phyloP scores from a whole-genome alignment of 2,329 filamentous ascomycete genomes.

The Hymenoscyphus infarciens region DNA sequence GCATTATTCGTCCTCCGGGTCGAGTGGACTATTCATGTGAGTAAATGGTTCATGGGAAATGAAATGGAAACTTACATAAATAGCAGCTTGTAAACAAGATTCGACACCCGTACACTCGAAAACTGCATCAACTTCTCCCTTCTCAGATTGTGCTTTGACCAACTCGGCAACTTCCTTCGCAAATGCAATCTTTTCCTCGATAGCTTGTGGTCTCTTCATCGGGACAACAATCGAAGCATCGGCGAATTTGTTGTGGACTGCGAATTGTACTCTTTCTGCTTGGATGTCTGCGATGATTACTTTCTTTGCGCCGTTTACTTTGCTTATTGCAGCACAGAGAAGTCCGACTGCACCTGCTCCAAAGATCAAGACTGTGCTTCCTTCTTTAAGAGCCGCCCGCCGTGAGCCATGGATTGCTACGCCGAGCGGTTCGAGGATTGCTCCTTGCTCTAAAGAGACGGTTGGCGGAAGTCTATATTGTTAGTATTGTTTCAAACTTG shows the following conservation, averaged over 20 bases:
- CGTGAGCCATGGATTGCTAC: slow-evolving; percentile 88
- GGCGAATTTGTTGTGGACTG: slow-evolving; percentile 40
- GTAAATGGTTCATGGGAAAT: not conserved
- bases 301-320: slow-evolving; percentile 78
- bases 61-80: slow-evolving; percentile 47
- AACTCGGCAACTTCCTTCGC: slow-evolving; percentile 37
- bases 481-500: slow-evolving; percentile 9
- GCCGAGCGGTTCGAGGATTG: slow-evolving; percentile 83
- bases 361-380: slow-evolving; percentile 82
- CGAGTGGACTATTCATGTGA: slow-evolving; percentile 47
- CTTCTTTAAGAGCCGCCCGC: slow-evolving; percentile 71
- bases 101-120: slow-evolving; percentile 60
- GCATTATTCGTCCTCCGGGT: slow-evolving; percentile 66
- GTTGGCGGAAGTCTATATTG: slow-evolving; percentile 46
- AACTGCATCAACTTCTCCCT: slow-evolving; percentile 60
- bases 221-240: slow-evolving; percentile 33
- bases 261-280: slow-evolving; percentile 79
- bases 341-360: slow-evolving; percentile 93
- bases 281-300: slow-evolving; percentile 95
- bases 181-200: slow-evolving; percentile 34
- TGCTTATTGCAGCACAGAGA: slow-evolving; percentile 34
- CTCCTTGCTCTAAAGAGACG: slow-evolving; percentile 87
- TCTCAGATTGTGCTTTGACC: slow-evolving; percentile 53
- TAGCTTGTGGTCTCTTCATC: slow-evolving; percentile 31
- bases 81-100: slow-evolving; percentile 53